Base-by-base conservation (phyloP, 371 early-diverging fungal genomes). In the Lichtheimia corymbifera region DNA sequence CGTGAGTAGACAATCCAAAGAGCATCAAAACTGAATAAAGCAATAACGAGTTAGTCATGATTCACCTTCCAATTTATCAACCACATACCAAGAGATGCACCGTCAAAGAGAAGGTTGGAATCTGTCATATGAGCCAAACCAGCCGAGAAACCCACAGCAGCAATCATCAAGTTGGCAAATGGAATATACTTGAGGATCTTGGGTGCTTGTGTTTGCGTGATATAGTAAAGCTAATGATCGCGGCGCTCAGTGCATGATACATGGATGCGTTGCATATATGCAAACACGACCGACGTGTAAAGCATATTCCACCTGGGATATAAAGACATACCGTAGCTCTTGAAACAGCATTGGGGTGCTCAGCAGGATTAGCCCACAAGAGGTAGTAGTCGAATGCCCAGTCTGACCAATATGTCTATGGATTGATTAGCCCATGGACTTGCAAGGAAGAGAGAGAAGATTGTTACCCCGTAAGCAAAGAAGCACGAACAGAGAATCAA, bases 381-480 rank as follows among this genome's bases (percentile, higher is more conserved):
- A 80, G 65, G 40, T 71, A 75, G 50, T 67, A 67, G 43, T 80
- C 80, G 53, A 77, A 80, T 5, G 77, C 75, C 80, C 80, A 80
- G 54, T 80, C 77, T 50, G 80, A 71, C 80, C 80, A 80, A 40
- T 65, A 70, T 14, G 77, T 70, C 80, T 80, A 66, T 22, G 25
- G 20, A 60, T 4, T 50, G 22, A 4, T 22, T 50, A 22, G 14
- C 52, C n/a, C 17, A 28, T 27, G 30, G 24, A 52, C 5, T 52
- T 5, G 12, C 12, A 22, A 50, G 20, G 14, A 7, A 12, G 7
- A 22, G 7, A 61, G 27, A 41, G 4, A 40, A 20, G 20, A 44
- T 52, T 72, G 69, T 53, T 73, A 77, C 80, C 30, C 80, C 80
- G 54, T 73, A 80, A 24, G 77, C 75, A 67, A 80, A 80, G 55